Base-by-base conservation (phyloP, 148 eudicot genomes). In the Beta vulgaris region DNA sequence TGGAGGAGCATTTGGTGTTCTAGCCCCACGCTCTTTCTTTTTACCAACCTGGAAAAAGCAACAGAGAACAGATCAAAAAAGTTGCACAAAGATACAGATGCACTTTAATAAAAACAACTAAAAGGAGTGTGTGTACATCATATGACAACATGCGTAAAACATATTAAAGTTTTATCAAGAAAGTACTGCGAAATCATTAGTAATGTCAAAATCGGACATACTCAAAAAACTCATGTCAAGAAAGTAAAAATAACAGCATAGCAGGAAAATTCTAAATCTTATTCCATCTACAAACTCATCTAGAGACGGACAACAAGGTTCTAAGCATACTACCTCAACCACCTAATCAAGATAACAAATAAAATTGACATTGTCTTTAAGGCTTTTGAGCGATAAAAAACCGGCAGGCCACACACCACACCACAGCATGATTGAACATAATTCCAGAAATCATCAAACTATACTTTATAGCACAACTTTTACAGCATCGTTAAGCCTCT, bases 21-120 rank as follows among this genome's bases (percentile, higher is more conserved):
- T 80, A 69, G 68, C 77, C 48, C 83, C 90, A 57, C 40, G 69
- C 82, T 89, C 96, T 74, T 76, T 81, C 84, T 82, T 83, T 73
- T 85, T 78, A 54, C 89, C 98, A 72, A 93, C 91, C 98, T 93
- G 80, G 74, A 78, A 83, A 49, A 77, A 16, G 49, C 53, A 32
- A 39, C 63, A 79, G 43, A 2, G 16, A 18, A 46, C 23, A 65
- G 21, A 21, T 67, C 53, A 77, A 63, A 18, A 13, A 40, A 28
- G 28, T 28, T 7, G 29, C 34, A 66, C 40, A 42, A 43, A 35
- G 21, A 71, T 51, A 26, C 36, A n/a, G 58, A 69, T 29, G 70
- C 23, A 48, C 11, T 40, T 48, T 7, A 43, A 59, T 1, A 18
- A 51, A 8, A 68, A 6, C 14, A 32, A 68, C 34, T 18, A 14